These are phyloP conservation scores for Aeminium ludgeri DNA, from an alignment of 495 filamentous ascomycete genomes.

Conservation along the genomic window DNA sequence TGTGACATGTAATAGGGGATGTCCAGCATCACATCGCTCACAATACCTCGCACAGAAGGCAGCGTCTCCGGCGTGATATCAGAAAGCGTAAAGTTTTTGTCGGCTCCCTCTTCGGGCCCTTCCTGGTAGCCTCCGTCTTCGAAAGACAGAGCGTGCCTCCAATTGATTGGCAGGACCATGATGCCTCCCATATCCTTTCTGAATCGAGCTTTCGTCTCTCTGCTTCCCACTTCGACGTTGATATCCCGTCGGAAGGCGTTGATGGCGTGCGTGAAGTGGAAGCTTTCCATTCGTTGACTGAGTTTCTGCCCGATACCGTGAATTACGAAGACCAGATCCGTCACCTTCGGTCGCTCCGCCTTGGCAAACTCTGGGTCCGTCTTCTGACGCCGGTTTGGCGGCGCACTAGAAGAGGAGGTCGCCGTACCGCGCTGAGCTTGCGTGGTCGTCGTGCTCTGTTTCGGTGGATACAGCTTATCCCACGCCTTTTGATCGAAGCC, in stretches of 20 bases:
- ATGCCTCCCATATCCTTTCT: conserved; percentile 52
- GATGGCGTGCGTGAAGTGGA: conserved; percentile 89
- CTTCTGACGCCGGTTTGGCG: conserved; percentile 19
- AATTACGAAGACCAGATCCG: conserved; percentile 75
- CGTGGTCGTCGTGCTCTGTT: conserved; percentile 31
- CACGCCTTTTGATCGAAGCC: conserved; percentile 67
- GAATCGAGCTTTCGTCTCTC: conserved; percentile 54
- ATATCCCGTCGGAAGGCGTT: conserved; percentile 76
- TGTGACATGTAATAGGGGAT: conserved; percentile 94
- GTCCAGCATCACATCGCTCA: conserved; percentile 94
- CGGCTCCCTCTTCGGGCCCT: conserved; percentile 31
- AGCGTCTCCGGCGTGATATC: conserved; percentile 89
- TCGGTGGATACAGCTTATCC: conserved; percentile 55
- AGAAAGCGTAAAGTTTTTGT: conserved; percentile 57
- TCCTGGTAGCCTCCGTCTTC: conserved; percentile 52
- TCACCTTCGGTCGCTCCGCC: conserved; percentile 52
- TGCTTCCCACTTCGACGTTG: conserved; percentile 65
- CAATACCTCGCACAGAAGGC: conserved; percentile 71
- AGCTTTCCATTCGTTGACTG: conserved; percentile 90
- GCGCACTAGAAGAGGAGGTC: conserved; percentile 12
- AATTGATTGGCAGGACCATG: conserved; percentile 70
- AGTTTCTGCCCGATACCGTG: conserved; percentile 96
- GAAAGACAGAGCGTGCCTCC: conserved; percentile 71
- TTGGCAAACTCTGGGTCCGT: conserved; percentile 29
- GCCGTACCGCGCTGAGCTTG: conserved; percentile 34